Conservation (phyloP, 345 rosid species). For the Eucalyptus virginea region DNA sequence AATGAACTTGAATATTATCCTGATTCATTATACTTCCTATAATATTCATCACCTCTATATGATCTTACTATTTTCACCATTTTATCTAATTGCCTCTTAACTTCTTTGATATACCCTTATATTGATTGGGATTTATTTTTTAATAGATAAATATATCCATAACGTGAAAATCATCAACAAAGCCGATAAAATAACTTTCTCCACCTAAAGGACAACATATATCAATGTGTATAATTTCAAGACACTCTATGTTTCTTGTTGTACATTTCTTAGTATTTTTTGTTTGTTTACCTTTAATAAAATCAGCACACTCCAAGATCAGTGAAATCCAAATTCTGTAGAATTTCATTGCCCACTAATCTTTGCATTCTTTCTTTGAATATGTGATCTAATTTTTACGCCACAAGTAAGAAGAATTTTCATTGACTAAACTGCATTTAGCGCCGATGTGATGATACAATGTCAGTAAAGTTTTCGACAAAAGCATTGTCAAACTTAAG, state of each 20-base stretch:
- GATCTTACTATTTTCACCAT: too few relatives aligned
- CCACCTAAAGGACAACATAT: background rate
- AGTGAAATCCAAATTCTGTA: background rate
- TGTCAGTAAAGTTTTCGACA: accelerated
- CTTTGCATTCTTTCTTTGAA: background rate
- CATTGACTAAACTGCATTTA: background rate
- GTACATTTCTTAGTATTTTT: background rate
- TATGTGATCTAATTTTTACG: background rate
- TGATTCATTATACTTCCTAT: accelerated
- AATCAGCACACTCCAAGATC: background rate
- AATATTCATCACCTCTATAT: too few relatives aligned
- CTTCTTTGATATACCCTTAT: too few relatives aligned
- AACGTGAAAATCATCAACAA: too few relatives aligned
- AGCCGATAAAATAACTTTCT: too few relatives aligned
- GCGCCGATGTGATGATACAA: background rate
- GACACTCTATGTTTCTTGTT: background rate
- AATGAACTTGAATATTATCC: too few relatives aligned
- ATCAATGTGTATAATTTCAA: background rate
- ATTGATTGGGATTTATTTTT: too few relatives aligned
- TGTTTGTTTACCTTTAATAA: background rate
- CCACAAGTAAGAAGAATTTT: background rate
- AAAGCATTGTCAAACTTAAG: too few relatives aligned
- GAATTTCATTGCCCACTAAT: background rate
- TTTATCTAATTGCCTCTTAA: too few relatives aligned
- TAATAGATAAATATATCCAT: too few relatives aligned